Evolutionary conservation across 2,329 filamentous ascomycete genomes (phyloP), one percentile per base, ranked within the genome.

Genomic region (Ceratocystis cubensis): DNA sequence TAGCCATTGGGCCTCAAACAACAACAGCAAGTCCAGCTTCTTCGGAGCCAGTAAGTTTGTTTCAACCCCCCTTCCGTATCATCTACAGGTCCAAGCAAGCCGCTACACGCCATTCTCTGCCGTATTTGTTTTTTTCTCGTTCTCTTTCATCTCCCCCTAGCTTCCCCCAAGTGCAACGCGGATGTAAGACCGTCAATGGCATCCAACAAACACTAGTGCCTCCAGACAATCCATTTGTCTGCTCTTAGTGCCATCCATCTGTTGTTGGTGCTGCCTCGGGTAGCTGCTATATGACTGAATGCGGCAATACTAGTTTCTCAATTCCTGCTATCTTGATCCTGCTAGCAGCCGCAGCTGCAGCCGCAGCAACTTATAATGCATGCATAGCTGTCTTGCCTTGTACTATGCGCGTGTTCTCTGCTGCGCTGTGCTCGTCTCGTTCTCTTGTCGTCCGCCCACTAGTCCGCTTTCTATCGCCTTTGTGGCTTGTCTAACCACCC

Each of bases 1-100:
- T 30, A 78, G 75, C 70, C 77, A 82, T 72, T 82, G 82, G 69
- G 76, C 76, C 25, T 72, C 73, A 61, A 75, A 78, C 79, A 73
- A 37, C 74, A 73, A 20, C 56, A 64, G 46, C 44, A 46, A 57
- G 20, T 44, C 13, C 33, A 59, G 44, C 50, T 57, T 63, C 37
- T 66, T 57, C 20, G 44, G 64, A 17, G 63, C 63, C 20, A 46
- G 63, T 64, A 56, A 66, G 59, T 67, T 63, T 28, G 50, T 28
- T 64, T 45, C 22, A 53, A 10, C 10, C 15, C 20, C 20, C 48
- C 22, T 17, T 37, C 20, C 28, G 7, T 56, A 30, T 45, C 20
- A 30, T 6, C 30, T 30, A 30, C 30, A 30, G 30, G 5, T 30
- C 30, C 30, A 33, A 33, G 10, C 28, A 50, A 37, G 8, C 30